A percentile compares a stretch with the other conserved stretches of the same genome.
Conservation (phyloP, 2,329 filamentous ascomycete genomes). For the Cercospora sp. region DNA sequence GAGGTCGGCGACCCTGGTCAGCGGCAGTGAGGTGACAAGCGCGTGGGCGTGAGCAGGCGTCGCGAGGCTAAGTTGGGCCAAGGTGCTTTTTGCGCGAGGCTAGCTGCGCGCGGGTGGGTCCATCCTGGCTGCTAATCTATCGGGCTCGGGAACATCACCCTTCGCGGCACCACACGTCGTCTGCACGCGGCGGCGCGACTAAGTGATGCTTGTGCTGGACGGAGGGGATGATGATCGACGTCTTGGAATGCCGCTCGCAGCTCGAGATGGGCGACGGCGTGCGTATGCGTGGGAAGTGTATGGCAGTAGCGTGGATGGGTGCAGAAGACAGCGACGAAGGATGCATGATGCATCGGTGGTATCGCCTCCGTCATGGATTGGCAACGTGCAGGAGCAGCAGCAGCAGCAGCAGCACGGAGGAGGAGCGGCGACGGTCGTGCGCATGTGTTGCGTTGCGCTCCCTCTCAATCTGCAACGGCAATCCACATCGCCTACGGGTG, state of each 20-base stretch:
- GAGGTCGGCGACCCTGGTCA: slow-evolving; percentile 25
- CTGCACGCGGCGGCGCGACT: neutral
- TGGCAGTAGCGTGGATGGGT: neutral
- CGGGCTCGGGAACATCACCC: slow-evolving; percentile 29
- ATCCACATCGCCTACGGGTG: slow-evolving; percentile 2
- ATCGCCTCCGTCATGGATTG: neutral
- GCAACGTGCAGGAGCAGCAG: neutral
- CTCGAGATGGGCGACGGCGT: neutral
- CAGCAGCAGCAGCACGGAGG: neutral
- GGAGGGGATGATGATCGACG: slow-evolving; percentile 14
- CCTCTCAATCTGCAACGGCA: slow-evolving; percentile 14
- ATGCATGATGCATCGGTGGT: neutral
- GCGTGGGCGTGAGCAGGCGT: slow-evolving; percentile 25
- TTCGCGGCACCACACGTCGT: slow-evolving; percentile 21
- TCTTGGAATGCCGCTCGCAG: neutral
- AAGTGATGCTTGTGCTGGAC: slow-evolving; percentile 2
- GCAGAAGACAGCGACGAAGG: neutral
- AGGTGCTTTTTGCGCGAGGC: slow-evolving; percentile 29
- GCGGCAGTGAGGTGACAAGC: slow-evolving; percentile 25
- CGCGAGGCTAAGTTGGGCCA: slow-evolving; percentile 26
- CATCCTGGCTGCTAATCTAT: slow-evolving; percentile 38
- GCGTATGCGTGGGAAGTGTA: neutral
- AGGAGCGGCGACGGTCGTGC: no score
- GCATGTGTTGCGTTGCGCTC: neutral
- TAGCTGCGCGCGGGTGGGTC: slow-evolving; percentile 27